Evolutionary conservation across 202 grass and related monocot genomes (phyloP).

Genomic region (Elaeis oleifera): DNA sequence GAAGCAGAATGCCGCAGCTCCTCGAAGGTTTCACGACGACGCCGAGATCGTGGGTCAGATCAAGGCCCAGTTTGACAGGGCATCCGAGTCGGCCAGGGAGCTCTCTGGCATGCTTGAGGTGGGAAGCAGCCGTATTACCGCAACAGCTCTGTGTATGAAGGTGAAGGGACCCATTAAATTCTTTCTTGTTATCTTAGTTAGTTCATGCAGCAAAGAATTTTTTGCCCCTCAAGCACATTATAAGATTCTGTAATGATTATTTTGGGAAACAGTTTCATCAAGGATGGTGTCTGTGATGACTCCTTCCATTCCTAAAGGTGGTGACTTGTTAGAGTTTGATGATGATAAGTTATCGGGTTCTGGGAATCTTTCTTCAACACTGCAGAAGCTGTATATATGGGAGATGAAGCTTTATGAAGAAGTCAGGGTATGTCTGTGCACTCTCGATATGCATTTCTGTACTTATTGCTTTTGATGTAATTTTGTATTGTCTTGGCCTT

Average conservation of each 20-base stretch:
- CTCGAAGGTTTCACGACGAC: constrained; percentile 6
- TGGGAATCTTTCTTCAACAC: constrained; percentile 44
- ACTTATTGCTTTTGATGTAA: neutral
- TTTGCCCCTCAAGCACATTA: neutral
- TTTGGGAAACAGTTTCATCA: constrained; percentile 46
- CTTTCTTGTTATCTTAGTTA: neutral
- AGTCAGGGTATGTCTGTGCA: constrained; percentile 58
- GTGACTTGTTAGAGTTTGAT: constrained; percentile 32
- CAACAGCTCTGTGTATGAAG: constrained; percentile 58
- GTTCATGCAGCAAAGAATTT: constrained; percentile 1
- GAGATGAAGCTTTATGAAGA: constrained; percentile 90
- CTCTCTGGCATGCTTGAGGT: constrained; percentile 57
- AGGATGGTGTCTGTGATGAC: constrained; percentile 55
- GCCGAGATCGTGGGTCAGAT: constrained; percentile 44
- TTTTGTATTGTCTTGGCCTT: too few species aligned
- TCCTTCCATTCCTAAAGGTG: constrained; percentile 19
- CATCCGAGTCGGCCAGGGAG: constrained; percentile 38
- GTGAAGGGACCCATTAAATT: constrained; percentile 24
- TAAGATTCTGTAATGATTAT: constrained; percentile 1
- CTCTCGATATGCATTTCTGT: neutral
- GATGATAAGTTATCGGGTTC: constrained; percentile 37
- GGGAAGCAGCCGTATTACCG: constrained; percentile 36
- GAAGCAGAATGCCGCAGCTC: constrained; percentile 9
- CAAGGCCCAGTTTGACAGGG: constrained; percentile 52
- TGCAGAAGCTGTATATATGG: constrained; percentile 89